Evolutionary conservation across 1,139 yeast genomes (phyloP), one percentile per base, ranked within the genome.

Genomic region (Entelexis paramagnoliae): DNA sequence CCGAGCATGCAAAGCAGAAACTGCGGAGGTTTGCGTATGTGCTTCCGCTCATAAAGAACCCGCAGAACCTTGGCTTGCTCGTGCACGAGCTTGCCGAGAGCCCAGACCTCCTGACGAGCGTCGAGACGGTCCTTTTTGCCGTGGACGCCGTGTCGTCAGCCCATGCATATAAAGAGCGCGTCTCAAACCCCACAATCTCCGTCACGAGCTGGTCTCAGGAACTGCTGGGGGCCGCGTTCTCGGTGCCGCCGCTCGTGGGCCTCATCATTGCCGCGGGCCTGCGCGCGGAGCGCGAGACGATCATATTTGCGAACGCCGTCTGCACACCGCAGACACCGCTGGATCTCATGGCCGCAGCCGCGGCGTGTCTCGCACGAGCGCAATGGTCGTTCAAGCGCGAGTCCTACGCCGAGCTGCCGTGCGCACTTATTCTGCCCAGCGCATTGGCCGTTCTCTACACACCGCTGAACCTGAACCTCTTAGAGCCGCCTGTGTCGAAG

Each of bases 131-230:
- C 13, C 47, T 57, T 7, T 60, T 67, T 10, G 49, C 52, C 4
- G 62, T 65, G 3, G 74, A 69, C 22, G 72, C 71, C 0, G 65
- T 75, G 1, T 59, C 69, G 49, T 63, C 72, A 2, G 67, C 71
- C 0, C 60, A 77, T 19, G 77, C 75, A 46, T 73, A 76, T 58
- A 83, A 83, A 62, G 68, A 73, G 49, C 69, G 69, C 49, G 69
- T 82, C 4, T 78, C 86, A 8, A 76, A 77, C 55, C 93, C 93
- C 1, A 73, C 85, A 0, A 62, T 83, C 9, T 64, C 79, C 0
- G 67, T 78, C 22, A 69, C 74, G 55, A 67, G 69, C 2, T 83
- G 82, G 71, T 68, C 74, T 0, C 53, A 80, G 2, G 57, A 70
- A 19, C 33, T 35, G 1, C 22, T 47, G 14, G 26, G 29, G 2